These are phyloP conservation scores for Fusarium coicis DNA, from an alignment of 2,329 filamentous ascomycete species.

Conservation along the genomic window DNA sequence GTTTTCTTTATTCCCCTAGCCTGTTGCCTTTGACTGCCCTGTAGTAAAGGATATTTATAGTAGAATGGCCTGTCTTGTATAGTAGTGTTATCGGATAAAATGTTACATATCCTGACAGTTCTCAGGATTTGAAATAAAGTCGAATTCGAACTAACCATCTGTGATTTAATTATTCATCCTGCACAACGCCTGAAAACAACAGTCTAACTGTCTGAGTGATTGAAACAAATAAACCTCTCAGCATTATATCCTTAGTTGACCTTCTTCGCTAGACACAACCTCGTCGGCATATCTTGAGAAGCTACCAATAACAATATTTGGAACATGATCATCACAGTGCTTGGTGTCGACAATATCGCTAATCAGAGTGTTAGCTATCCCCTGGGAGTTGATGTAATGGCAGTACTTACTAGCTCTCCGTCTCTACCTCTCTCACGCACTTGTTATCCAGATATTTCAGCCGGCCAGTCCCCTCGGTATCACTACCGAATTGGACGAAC, in stretches of 20 bases:
- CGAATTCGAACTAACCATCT: too few relatives aligned
- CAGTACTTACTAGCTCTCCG: not conserved
- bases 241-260: not conserved
- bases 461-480: not conserved
- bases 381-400: not conserved
- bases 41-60: too few relatives aligned
- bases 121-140: too few relatives aligned
- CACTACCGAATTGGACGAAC: not conserved
- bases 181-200: too few relatives aligned
- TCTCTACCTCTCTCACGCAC: not conserved
- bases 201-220: too few relatives aligned
- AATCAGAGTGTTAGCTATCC: not conserved
- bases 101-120: too few relatives aligned
- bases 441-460: not conserved
- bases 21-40: too few relatives aligned
- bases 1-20: too few relatives aligned
- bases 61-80: too few relatives aligned
- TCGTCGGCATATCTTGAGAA: not conserved
- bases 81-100: too few relatives aligned
- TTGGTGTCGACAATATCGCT: not conserved
- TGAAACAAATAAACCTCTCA: too few relatives aligned
- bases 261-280: not conserved
- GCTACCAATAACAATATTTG: not conserved
- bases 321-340: not conserved
- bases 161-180: too few relatives aligned